These are phyloP conservation scores for Santalum album DNA, from an alignment of 164 flowering plant species.

Conservation along the genomic window DNA sequence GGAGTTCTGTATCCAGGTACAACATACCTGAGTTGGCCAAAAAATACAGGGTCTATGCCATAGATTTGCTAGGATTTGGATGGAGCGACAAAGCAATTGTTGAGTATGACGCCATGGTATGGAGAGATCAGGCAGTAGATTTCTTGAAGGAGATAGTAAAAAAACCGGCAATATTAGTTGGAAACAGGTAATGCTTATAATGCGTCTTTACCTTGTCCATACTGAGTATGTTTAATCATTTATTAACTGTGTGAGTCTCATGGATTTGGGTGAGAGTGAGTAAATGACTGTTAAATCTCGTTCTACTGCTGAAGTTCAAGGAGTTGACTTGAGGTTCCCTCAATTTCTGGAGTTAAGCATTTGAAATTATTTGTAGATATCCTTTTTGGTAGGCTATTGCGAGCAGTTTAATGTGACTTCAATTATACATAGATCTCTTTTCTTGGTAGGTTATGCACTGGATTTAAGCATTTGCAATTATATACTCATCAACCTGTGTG, in stretches of 20 bases:
- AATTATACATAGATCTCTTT: too few species aligned
- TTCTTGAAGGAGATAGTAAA: constrained; percentile 83
- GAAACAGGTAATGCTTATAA: constrained; percentile 61
- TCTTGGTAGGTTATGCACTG: too few species aligned
- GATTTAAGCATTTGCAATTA: too few species aligned
- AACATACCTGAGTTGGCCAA: constrained; percentile 91
- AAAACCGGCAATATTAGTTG: constrained; percentile 81
- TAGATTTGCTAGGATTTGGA: constrained; percentile 93
- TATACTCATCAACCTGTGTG: too few species aligned
- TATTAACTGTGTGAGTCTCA: not conserved
- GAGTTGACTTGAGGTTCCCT: not conserved
- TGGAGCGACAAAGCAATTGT: constrained; percentile 96
- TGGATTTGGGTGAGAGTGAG: not conserved
- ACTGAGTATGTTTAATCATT: not conserved
- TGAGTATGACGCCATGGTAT: constrained; percentile 83
- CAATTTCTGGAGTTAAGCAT: too few species aligned
- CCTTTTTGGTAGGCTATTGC: too few species aligned
- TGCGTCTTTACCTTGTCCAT: not conserved
- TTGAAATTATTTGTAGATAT: too few species aligned
- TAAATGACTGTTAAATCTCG: not conserved
- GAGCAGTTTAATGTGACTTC: too few species aligned
- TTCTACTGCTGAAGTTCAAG: not conserved
- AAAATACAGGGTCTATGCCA: constrained; percentile 78
- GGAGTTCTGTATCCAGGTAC: constrained; percentile 43
- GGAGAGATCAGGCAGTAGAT: constrained; percentile 92